Evolutionary conservation across 2,329 filamentous ascomycete species (phyloP), one percentile per base, ranked within the genome.

Genomic region (Fusarium sp.): DNA sequence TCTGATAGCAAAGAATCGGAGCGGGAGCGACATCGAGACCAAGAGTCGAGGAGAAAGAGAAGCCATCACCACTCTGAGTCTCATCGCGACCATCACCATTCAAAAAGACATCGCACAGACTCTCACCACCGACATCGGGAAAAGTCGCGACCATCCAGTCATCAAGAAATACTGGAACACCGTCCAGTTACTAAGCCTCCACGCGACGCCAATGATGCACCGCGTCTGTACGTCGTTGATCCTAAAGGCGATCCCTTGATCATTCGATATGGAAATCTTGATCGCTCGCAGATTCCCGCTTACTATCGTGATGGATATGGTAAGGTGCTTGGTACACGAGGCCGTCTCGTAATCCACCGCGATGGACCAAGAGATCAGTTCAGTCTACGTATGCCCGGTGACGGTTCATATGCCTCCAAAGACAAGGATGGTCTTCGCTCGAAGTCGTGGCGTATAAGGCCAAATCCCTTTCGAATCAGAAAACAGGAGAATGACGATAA

Each of bases 171-270:
- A 17, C 41, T 54, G 39, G 62, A 57, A 17, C 61, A 58, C 10
- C 62, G 57, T n/a, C 41, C 43, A 3, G 46, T 47, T 13, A 41
- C 47, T 26, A 59, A 65, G 43, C 17, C 35, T 14, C 17, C 48
- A 30, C 63, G 56, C 15, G 54, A 62, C 22, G 57, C 40, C 13
- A 50, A 55, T 14, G 59, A 60, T 20, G 56, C 61, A 74, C 66
- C 75, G 24, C 67, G 75, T 73, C 39, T 75, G 5, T 94, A 87
- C 75, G 72, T 87, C 44, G 73, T 92, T 51, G 95, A 98, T 78
- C 87, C 83, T 41, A 89, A 88, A 73, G 94, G 95, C 0, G 95
- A 98, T 73, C 82, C 85, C 6, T 85, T 93, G 47, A 93, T 96
- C 68, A 78, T 91, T 44, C 85, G 86, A 26, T 97, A 94, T 76